phyloP scores from a whole-genome alignment of 306 rosid species.

The Quercus robur region DNA sequence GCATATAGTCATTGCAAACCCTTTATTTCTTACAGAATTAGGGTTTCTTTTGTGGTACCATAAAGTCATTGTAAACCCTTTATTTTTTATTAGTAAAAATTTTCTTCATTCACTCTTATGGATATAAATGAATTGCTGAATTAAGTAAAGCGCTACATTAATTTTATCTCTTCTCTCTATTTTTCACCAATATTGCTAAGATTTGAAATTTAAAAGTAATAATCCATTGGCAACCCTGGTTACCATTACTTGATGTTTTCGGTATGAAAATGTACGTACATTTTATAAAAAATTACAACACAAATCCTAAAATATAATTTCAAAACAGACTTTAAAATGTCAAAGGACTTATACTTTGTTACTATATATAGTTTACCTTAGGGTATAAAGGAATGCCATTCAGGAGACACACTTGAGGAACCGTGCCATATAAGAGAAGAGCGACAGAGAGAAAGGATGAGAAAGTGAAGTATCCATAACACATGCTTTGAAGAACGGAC shows the following conservation, averaged over 20 bases:
- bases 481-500: slow-evolving; percentile 7
- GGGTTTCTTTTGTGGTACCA: not conserved
- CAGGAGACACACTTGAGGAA: slow-evolving; percentile 41
- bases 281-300: not conserved
- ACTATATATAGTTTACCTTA: slow-evolving; percentile 11
- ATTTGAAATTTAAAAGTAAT: not conserved
- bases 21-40: not conserved
- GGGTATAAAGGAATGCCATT: slow-evolving; percentile 38
- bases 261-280: no score
- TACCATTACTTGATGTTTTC: no score
- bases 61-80: no score
- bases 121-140: no score
- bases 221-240: no score
- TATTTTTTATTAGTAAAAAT: no score
- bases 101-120: no score
- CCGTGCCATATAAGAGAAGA: slow-evolving; percentile 33
- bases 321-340: not conserved
- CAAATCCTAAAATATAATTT: not conserved
- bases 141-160: no score
- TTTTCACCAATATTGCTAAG: no score
- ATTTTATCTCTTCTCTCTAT: no score
- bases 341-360: not conserved
- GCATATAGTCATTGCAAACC: no score
- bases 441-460: slow-evolving; percentile 22
- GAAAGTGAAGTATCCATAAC: not conserved